These are phyloP conservation scores for Cordyceps fumosorosea DNA, from an alignment of 2,329 filamentous ascomycete species.

Conservation along the genomic window DNA sequence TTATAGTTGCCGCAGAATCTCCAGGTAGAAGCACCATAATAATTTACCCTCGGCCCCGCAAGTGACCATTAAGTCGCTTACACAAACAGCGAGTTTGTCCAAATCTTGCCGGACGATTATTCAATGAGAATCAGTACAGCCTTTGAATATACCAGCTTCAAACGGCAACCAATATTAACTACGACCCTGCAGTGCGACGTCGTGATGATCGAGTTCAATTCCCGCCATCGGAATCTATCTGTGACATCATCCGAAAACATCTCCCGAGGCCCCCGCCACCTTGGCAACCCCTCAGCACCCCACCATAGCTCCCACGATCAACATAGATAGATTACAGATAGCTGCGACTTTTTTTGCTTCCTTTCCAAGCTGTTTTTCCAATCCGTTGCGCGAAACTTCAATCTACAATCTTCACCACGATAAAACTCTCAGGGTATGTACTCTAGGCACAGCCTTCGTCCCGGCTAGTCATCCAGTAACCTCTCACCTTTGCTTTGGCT, in stretches of 20 bases:
- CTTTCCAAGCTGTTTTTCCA: neutral
- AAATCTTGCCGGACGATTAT: no score
- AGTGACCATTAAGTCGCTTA: neutral
- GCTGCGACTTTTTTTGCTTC: neutral
- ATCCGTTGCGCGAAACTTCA: neutral
- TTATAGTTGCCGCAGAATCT: no score
- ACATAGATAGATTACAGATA: neutral
- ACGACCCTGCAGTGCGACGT: neutral
- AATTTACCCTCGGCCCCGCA: no score
- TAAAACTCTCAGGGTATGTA: neutral
- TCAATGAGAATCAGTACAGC: neutral
- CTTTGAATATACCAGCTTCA: neutral
- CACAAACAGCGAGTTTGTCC: neutral
- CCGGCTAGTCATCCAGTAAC: neutral
- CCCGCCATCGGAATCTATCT: neutral
- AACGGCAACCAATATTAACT: neutral
- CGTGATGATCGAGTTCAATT: neutral
- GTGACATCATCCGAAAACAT: constrained; percentile 1
- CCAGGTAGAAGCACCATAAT: no score
- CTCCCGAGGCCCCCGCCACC: constrained; percentile 2
- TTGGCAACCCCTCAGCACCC: constrained; percentile 5
- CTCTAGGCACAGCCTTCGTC: neutral
- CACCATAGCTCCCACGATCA: constrained; percentile 5
- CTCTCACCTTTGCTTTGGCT: neutral
- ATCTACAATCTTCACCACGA: neutral